phyloP scores from a whole-genome alignment of 139 green algal genomes.

The Micractinium conductrix region DNA sequence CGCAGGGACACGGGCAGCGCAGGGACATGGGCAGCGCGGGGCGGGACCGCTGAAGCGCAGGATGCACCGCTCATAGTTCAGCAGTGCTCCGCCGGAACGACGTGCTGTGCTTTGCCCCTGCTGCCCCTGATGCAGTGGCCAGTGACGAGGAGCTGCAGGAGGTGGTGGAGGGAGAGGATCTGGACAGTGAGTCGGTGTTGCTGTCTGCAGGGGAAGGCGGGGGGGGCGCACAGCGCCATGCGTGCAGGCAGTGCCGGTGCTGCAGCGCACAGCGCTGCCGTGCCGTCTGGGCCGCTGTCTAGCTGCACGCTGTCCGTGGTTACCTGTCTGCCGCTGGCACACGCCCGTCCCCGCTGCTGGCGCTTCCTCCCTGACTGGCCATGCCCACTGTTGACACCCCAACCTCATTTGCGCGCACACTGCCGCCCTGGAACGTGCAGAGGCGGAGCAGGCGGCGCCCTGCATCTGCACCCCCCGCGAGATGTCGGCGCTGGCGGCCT shows the following conservation, averaged over 20 bases:
- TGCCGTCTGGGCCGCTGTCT: background rate
- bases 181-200: background rate
- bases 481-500: slow-evolving; percentile 31
- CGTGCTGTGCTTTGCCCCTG: background rate
- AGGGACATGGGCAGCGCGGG: too few relatives aligned
- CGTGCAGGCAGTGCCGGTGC: background rate
- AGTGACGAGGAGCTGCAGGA: slow-evolving; percentile 33
- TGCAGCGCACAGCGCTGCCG: background rate
- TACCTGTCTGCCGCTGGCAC: too few relatives aligned
- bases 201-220: background rate
- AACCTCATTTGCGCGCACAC: too few relatives aligned
- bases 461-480: slow-evolving; percentile 40
- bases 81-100: too few relatives aligned
- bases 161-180: slow-evolving; percentile 11
- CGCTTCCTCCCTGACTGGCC: background rate
- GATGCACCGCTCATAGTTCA: too few relatives aligned
- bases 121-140: slow-evolving; percentile 10
- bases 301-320: background rate
- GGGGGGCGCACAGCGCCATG: background rate
- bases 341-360: too few relatives aligned
- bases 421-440: background rate
- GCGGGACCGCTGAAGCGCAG: too few relatives aligned
- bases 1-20: too few relatives aligned
- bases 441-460: slow-evolving; percentile 3
- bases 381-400: too few relatives aligned